A percentile compares a stretch with the other conserved stretches of the same genome.
These are phyloP conservation scores for Viola pubescens DNA, from an alignment of 441 rosid genomes.

Conservation along the genomic window DNA sequence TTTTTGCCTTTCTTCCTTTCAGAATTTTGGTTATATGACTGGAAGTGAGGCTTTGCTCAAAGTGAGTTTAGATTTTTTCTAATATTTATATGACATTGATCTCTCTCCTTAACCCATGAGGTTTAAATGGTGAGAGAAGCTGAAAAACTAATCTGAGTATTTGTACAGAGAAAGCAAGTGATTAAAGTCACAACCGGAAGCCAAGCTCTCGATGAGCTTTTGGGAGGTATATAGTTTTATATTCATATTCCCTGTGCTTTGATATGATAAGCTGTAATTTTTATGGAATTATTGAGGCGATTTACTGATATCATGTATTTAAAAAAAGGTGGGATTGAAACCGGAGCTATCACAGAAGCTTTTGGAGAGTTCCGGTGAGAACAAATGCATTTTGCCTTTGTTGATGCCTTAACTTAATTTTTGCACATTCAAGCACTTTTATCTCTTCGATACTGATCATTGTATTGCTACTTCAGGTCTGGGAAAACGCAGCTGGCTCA, in stretches of 20 bases:
- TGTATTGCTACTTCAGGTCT: constrained; percentile 40
- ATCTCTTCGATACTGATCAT: constrained; percentile 1
- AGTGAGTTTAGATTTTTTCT: constrained; percentile 36
- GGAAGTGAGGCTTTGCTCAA: constrained; percentile 82
- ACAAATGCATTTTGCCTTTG: constrained; percentile 7
- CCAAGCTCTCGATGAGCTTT: constrained; percentile 80
- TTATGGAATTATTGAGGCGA: not conserved
- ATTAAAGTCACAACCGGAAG: constrained; percentile 85
- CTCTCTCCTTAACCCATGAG: not conserved
- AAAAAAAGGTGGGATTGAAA: constrained; percentile 68
- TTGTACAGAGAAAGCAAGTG: constrained; percentile 55
- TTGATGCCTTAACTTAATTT: not conserved
- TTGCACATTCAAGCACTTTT: constrained; percentile 4
- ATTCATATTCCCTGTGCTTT: not conserved
- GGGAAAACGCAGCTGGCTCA: constrained; percentile 96
- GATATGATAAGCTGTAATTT: not conserved
- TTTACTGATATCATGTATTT: constrained; percentile 2
- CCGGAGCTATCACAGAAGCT: constrained; percentile 80
- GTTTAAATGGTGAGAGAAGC: not conserved
- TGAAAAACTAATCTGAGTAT: constrained; percentile 13
- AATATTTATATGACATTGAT: not conserved
- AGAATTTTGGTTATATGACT: constrained; percentile 74
- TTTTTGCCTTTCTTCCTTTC: constrained; percentile 12
- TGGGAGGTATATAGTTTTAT: constrained; percentile 42
- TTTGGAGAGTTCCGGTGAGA: constrained; percentile 80